Conservation (phyloP, 2,329 filamentous ascomycete genomes). For the Fusarium proliferatum region DNA sequence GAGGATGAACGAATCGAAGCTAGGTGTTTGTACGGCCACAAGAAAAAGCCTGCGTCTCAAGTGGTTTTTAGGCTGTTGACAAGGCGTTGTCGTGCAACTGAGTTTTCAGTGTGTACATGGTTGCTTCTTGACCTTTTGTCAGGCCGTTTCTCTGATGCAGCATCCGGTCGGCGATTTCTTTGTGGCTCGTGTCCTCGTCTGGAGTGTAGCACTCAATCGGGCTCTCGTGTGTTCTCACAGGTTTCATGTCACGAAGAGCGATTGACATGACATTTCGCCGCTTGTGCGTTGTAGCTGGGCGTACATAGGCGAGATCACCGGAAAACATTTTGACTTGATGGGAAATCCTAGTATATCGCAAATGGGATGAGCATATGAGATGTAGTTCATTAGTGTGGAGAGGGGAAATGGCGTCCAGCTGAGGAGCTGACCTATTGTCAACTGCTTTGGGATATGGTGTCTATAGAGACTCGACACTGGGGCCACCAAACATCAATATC, state of each 20-base stretch:
- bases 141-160: neutral
- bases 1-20: neutral
- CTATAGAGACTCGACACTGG: slow-evolving; percentile 10
- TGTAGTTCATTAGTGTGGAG: neutral
- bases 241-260: slow-evolving; percentile 27
- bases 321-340: slow-evolving; percentile 43
- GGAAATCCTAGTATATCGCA: too few species aligned
- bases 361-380: neutral
- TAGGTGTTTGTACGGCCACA: neutral
- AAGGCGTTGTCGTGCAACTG: neutral
- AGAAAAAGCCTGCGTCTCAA: neutral
- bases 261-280: slow-evolving; percentile 11
- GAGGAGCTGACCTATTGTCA: slow-evolving; percentile 34
- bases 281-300: neutral
- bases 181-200: neutral
- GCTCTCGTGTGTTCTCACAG: neutral
- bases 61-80: neutral
- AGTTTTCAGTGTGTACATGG: neutral
- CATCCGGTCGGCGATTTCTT: neutral
- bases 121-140: neutral
- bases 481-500: neutral
- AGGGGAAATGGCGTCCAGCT: neutral
- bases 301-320: slow-evolving; percentile 45
- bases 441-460: slow-evolving; percentile 24
- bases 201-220: neutral